Evolutionary conservation across 1,284 basidiomycete genomes (phyloP).

Genomic region (Fereydounia khargensis): DNA sequence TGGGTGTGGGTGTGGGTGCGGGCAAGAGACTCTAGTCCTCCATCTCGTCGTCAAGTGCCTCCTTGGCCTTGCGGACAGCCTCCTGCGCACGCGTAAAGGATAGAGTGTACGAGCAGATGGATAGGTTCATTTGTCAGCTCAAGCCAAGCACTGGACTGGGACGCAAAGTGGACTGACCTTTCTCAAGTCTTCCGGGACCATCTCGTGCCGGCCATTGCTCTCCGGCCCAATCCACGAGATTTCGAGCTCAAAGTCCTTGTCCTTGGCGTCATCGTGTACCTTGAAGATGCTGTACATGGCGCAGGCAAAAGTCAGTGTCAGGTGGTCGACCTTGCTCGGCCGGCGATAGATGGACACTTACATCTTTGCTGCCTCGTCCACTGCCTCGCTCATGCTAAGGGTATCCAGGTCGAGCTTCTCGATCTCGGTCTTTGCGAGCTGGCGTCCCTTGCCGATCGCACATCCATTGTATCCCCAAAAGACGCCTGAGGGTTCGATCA

Average conservation of each 20-base stretch:
- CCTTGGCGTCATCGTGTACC: conserved; percentile 94
- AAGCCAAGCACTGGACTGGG: too few species aligned
- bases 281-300: conserved; percentile 75
- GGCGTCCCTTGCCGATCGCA: conserved; percentile 92
- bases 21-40: conserved; percentile 67
- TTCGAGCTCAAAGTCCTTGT: conserved; percentile 97
- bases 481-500: conserved; percentile 92
- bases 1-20: too few species aligned
- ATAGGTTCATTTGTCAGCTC: too few species aligned
- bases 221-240: conserved; percentile 93
- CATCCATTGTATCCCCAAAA: conserved; percentile 66
- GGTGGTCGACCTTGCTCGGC: too few species aligned
- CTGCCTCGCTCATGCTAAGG: conserved; percentile 63
- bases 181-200: conserved; percentile 79
- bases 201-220: conserved; percentile 74
- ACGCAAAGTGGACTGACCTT: conserved; percentile 21
- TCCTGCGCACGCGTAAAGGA: too few species aligned
- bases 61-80: conserved; percentile 85
- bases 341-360: conserved; percentile 8
- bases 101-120: too few species aligned
- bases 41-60: conserved; percentile 78
- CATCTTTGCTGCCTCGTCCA: conserved; percentile 53
- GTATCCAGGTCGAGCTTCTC: conserved; percentile 88
- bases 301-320: not conserved
- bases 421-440: conserved; percentile 95